Conservation (phyloP, 73 alveolate genomes). For the Paramecium sexaurelia region DNA sequence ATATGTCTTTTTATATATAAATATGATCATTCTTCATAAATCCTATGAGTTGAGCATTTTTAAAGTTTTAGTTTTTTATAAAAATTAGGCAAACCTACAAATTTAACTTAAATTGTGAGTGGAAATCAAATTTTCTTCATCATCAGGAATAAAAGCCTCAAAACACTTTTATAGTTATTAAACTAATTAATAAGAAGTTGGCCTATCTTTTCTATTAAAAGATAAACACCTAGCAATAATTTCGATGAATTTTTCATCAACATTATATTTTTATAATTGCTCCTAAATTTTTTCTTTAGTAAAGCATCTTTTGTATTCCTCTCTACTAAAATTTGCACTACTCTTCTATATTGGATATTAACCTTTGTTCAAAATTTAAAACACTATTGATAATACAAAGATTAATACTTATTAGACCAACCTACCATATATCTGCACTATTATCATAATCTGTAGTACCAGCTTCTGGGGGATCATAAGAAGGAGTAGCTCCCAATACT, state of each 20-base stretch:
- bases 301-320: background rate
- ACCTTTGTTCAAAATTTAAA: background rate
- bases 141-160: background rate
- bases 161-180: background rate
- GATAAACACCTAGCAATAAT: conserved; percentile 39
- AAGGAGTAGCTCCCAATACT: conserved; percentile 27
- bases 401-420: background rate
- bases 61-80: background rate
- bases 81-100: background rate
- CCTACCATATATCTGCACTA: conserved; percentile 26
- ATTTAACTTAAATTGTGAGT: conserved; percentile 11
- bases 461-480: conserved; percentile 48
- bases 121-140: background rate
- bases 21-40: background rate
- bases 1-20: background rate
- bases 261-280: background rate
- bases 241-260: background rate
- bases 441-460: background rate
- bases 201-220: background rate
- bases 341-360: background rate
- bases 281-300: background rate
- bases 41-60: background rate
- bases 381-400: background rate
- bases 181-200: background rate
- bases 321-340: background rate